A percentile compares a stretch with the other conserved stretches of the same genome.
These are phyloP conservation scores for Phytophthora sp. DNA, from an alignment of 352 stramenopile species.

Conservation along the genomic window DNA sequence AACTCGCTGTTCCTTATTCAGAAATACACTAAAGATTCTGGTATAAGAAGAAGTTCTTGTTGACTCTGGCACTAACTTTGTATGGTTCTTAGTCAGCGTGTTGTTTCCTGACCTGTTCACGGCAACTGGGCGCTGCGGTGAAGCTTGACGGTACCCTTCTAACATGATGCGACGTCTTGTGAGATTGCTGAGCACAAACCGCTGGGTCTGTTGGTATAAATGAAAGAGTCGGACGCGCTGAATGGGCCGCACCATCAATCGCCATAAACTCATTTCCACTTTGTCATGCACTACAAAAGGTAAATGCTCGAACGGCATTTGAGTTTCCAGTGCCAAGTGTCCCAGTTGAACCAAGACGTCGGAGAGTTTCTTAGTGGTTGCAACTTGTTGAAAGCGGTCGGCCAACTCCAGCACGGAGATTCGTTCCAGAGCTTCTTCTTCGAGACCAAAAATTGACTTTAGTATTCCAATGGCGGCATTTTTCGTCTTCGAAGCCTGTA, in stretches of 20 bases:
- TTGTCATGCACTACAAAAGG: slow-evolving; percentile 29
- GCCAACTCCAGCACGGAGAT: slow-evolving; percentile 24
- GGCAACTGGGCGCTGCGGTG: slow-evolving; percentile 7
- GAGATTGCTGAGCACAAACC: slow-evolving; percentile 26
- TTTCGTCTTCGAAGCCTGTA: slow-evolving; percentile 5
- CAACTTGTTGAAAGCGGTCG: slow-evolving; percentile 19
- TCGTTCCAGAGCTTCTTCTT: slow-evolving; percentile 13
- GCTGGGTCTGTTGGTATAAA: slow-evolving; percentile 33
- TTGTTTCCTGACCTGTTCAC: not conserved
- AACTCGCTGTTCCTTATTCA: slow-evolving; percentile 4
- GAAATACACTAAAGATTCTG: not conserved
- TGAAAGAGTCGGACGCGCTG: slow-evolving; percentile 44
- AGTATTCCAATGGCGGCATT: slow-evolving; percentile 4
- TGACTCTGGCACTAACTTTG: not conserved
- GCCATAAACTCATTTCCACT: slow-evolving; percentile 47
- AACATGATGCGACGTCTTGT: slow-evolving; percentile 21
- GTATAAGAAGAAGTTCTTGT: not conserved
- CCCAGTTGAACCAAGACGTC: slow-evolving; percentile 11
- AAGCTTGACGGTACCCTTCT: slow-evolving; percentile 8
- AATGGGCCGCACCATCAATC: slow-evolving; percentile 45
- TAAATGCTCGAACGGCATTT: slow-evolving; percentile 22
- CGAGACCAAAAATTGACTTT: not conserved
- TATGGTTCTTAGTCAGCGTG: not conserved
- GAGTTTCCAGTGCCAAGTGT: slow-evolving; percentile 5
- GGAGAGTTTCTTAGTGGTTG: not conserved